Evolutionary conservation across 164 flowering plant species (phyloP), one percentile per base, ranked within the genome.

Genomic region (Liquidambar formosana): DNA sequence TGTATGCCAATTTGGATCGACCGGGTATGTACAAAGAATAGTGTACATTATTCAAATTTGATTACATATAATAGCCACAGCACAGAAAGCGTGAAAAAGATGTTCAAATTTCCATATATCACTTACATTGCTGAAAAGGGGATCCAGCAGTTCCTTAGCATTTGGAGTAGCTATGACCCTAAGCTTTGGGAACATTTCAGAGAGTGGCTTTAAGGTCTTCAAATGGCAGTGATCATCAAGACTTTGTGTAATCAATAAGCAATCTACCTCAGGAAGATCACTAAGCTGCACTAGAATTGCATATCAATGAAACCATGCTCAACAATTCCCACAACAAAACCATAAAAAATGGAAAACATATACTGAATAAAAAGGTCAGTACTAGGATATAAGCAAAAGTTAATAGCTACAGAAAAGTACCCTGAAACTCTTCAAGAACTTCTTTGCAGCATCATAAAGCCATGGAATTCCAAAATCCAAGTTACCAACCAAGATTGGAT

Each of bases 141-240:
- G 89, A 75, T 79, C 84, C 81, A 94, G 73, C 68, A 81, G 73
- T 23, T 80, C 14, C 85, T 92, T 83, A 10, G 99, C 97, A 84
- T 92, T 95, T 11, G 93, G 97, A 76, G 97, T 92, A 60, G 99
- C 86, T 69, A 95, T 78, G 25, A 92, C 97, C 71, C 69, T 82
- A n/a, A 92, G 73, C 78, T 85, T 70, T 5, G 90, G 92, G 51
- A 69, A 74, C 81, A 70, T 86, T 67, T 77, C 44, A 19, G 97
- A 88, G 12, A 92, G 86, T 16, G 97, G 99, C 79, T 77, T 83
- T 72, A 89, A 81, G 52, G 99, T 94, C 78, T 84, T 89, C 84
- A 88, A 74, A 77, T 94, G 97, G 75, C 99, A 94, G 69, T 94
- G 99, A 80, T 94, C 99, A 77, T 94, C 99, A 64, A 94, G 94